These are phyloP conservation scores for Pichia sp. DNA, from an alignment of 1,139 yeast genomes.

Conservation along the genomic window DNA sequence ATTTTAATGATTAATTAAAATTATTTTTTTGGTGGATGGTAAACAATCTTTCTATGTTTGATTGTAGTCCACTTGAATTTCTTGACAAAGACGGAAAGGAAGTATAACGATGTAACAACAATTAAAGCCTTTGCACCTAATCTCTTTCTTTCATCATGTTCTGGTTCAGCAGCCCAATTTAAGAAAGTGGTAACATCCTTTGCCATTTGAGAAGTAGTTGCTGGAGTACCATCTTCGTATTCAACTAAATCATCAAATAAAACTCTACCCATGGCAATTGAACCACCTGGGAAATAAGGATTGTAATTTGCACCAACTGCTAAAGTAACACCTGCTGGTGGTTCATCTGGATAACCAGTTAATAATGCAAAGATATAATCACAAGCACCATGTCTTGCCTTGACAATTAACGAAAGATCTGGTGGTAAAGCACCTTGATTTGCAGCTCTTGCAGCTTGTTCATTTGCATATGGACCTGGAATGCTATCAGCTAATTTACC, in stretches of 20 bases:
- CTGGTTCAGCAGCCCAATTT: slow-evolving; percentile 99
- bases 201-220: slow-evolving; percentile 98
- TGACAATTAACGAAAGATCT: slow-evolving; percentile 91
- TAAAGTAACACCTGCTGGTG: slow-evolving; percentile 93
- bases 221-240: slow-evolving; percentile 98
- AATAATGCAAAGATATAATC: slow-evolving; percentile 92
- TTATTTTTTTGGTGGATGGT: slow-evolving; percentile 81
- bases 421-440: slow-evolving; percentile 99
- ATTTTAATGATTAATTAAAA: neutral
- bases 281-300: slow-evolving; percentile 99
- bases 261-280: slow-evolving; percentile 98
- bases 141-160: slow-evolving; percentile 97
- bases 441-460: slow-evolving; percentile 99
- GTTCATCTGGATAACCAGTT: slow-evolving; percentile 98
- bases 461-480: slow-evolving; percentile 94
- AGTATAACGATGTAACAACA: slow-evolving; percentile 71
- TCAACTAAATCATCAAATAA: slow-evolving; percentile 95
- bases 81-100: slow-evolving; percentile 86
- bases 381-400: slow-evolving; percentile 98
- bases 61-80: slow-evolving; percentile 97
- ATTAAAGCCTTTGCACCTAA: slow-evolving; percentile 91
- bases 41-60: slow-evolving; percentile 91
- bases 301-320: slow-evolving; percentile 96
- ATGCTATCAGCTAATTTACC: slow-evolving; percentile 96
- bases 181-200: slow-evolving; percentile 94